Percentiles rank a stretch among this genome's conserved stretches.
Conservation (phyloP, 83 land plant genomes). For the Picea abies region DNA sequence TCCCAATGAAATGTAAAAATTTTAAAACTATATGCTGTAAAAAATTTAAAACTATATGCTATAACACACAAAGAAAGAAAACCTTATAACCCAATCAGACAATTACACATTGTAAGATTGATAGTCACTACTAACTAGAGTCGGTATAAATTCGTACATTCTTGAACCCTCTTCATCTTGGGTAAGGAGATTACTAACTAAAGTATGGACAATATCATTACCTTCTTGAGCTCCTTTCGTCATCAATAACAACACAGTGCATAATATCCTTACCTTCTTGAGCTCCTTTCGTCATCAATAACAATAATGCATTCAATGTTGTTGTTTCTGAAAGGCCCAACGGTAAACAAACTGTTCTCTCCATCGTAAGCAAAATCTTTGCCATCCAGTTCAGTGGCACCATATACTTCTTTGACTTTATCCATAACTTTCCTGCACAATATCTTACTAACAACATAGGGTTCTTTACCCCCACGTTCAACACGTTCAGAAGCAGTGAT, state of each 20-base stretch:
- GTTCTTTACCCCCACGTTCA: conserved; percentile 29
- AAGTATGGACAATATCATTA: not conserved
- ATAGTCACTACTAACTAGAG: too few relatives aligned
- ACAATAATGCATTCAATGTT: conserved; percentile 47
- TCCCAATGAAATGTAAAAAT: too few relatives aligned
- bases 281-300: conserved; percentile 35
- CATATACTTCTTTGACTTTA: conserved; percentile 47
- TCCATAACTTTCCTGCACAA: conserved; percentile 56
- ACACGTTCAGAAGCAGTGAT: conserved; percentile 12
- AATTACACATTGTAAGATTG: too few relatives aligned
- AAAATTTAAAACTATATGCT: too few relatives aligned
- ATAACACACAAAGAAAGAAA: too few relatives aligned
- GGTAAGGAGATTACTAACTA: not conserved
- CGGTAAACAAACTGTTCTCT: conserved; percentile 57
- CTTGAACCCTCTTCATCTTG: too few relatives aligned
- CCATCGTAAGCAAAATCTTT: conserved; percentile 80
- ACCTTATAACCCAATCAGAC: too few relatives aligned
- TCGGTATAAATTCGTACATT: too few relatives aligned
- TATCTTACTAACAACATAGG: conserved; percentile 38
- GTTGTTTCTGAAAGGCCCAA: conserved; percentile 47
- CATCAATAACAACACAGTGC: conserved; percentile 40
- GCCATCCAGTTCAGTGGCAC: conserved; percentile 31
- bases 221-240: conserved; percentile 5
- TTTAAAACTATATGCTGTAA: too few relatives aligned
- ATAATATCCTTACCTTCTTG: not conserved